phyloP scores from a whole-genome alignment of 345 rosid genomes.

The Rhodomyrtus tomentosa region DNA sequence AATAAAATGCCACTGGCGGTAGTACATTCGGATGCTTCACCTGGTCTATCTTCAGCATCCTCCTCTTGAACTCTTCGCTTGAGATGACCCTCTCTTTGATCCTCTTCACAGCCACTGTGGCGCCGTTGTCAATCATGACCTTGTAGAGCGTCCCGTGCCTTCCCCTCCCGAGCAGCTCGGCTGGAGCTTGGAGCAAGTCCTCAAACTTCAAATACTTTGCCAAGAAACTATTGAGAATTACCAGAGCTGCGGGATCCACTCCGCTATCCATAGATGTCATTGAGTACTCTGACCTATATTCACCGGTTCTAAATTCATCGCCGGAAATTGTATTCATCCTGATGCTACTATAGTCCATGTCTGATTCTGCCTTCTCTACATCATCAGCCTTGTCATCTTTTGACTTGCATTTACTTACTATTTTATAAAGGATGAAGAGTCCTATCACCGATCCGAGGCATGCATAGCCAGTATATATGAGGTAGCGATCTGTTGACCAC shows the following conservation, averaged over 20 bases:
- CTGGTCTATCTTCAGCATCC: conserved; percentile 6
- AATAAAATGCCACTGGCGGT: neutral
- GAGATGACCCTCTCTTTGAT: neutral
- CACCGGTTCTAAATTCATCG: neutral
- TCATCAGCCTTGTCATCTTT: neutral
- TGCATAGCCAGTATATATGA: conserved; percentile 3
- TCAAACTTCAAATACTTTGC: conserved; percentile 3
- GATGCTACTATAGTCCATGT: neutral
- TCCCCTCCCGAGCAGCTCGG: conserved; percentile 4
- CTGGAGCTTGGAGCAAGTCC: conserved; percentile 4
- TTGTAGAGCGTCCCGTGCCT: conserved; percentile 8
- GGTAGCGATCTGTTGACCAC: neutral
- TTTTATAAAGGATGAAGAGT: neutral
- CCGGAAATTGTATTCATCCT: neutral
- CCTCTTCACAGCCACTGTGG: conserved; percentile 7
- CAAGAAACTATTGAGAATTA: neutral
- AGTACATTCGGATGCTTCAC: conserved; percentile 2
- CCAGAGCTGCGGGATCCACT: neutral
- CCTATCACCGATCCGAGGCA: neutral
- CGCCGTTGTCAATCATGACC: neutral
- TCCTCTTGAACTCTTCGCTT: neutral
- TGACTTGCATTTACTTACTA: neutral
- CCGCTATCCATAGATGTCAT: conserved; percentile 6
- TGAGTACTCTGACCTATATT: neutral
- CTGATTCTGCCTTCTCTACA: neutral